A percentile compares a stretch with the other conserved stretches of the same genome.
Conservation (phyloP, 805 yeast species). For the Sungouiella blattae region DNA sequence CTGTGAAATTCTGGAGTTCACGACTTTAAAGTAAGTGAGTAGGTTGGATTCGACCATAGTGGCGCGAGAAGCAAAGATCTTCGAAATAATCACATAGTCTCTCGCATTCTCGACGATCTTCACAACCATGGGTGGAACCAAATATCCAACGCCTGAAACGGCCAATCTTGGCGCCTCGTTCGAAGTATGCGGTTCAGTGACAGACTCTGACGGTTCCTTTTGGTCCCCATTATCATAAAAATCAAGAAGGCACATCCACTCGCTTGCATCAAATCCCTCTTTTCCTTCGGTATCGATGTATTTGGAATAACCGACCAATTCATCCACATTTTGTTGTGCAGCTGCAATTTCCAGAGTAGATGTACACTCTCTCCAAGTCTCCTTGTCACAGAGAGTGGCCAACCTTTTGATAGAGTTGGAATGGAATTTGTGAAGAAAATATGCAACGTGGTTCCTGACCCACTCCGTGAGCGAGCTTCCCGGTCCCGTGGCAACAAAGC, state of each 20-base stretch:
- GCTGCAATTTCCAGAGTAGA: conserved; percentile 36
- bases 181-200: not conserved
- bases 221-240: conserved; percentile 13
- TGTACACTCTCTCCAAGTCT: conserved; percentile 77
- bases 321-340: conserved; percentile 24
- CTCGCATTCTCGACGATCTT: conserved; percentile 30
- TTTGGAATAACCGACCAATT: conserved; percentile 23
- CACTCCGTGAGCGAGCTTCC: conserved; percentile 56
- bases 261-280: conserved; percentile 22
- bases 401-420: conserved; percentile 46
- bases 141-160: conserved; percentile 21
- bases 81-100: conserved; percentile 54
- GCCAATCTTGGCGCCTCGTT: conserved; percentile 3
- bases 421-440: conserved; percentile 56
- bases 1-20: conserved; percentile 54
- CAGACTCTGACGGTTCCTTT: not conserved
- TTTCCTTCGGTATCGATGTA: conserved; percentile 18
- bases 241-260: conserved; percentile 27
- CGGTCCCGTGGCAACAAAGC: conserved; percentile 53
- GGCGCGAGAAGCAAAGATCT: conserved; percentile 49
- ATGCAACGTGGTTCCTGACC: conserved; percentile 61
- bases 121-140: conserved; percentile 28
- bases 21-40: conserved; percentile 40
- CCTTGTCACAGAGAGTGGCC: conserved; percentile 54
- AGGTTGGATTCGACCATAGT: conserved; percentile 41